Base-by-base conservation (phyloP, 805 yeast species). In the Myxozyma vanderwaltii region DNA sequence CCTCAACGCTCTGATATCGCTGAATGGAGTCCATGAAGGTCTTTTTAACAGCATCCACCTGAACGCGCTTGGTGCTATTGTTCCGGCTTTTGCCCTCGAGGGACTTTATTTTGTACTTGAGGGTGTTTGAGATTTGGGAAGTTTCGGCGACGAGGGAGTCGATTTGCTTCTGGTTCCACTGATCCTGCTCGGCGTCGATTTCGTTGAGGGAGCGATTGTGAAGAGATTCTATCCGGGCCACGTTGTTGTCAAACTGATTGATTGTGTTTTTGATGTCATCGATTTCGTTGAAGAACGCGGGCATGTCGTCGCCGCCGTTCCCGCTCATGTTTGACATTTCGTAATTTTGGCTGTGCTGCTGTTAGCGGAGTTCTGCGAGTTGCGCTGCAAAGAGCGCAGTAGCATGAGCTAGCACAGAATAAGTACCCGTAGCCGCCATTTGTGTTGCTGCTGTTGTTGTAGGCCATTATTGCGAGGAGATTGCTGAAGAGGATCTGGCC, bases 11-110 rank as follows among this genome's bases (percentile, higher is more conserved):
- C 74, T 95, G 84, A 77, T 89, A 90, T 71, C 85, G 90, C 74
- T 90, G 94, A 71, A 94, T 92, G 59, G 87, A 81, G 64, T 85
- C 83, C 81, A 91, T 83, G 73, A 94, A 94, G 71, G 87, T 85
- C 70, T 84, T 85, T 79, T 95, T 88, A 56, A 87, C 81, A 70
- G 87, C 87, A 73, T 91, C 96, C 45, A 96, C 95, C 78, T 94
- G 98, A 62, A 88, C 89, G 70, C 84, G 84, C 75, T 89, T 90
- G 69, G 94, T 88, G 47, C 83, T 77, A 76, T 91, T 96, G 44
- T 29, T 57, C 38, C 58, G 56, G 44, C 60, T 57, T 60, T 69
- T 70, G 63, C 85, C 81, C 75, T 89, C 96, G 54, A 89, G 85
- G 62, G 81, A 77, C 74, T 89, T 89, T 73, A 94, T 86, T 70